Conservation (phyloP, 2,329 filamentous ascomycete genomes). For the Colletotrichum somersetense region DNA sequence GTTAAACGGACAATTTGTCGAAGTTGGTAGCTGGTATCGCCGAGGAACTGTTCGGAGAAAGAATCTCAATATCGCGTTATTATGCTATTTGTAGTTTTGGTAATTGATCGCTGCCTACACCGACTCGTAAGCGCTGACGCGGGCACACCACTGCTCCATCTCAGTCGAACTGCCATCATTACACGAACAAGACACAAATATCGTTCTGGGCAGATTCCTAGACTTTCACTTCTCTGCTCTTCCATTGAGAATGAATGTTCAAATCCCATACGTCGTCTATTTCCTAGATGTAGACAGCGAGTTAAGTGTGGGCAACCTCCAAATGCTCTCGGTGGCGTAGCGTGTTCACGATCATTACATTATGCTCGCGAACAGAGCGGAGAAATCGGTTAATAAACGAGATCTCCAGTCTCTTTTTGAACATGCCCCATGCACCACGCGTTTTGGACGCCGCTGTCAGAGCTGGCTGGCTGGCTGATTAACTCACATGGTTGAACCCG, state of each 20-base stretch:
- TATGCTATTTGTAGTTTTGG: neutral
- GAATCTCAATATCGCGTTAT: too few species aligned
- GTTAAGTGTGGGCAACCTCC: neutral
- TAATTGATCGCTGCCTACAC: neutral
- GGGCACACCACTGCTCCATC: neutral
- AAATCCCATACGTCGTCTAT: too few species aligned
- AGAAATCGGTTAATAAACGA: neutral
- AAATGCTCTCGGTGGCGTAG: neutral
- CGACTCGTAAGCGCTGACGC: slow-evolving; percentile 16
- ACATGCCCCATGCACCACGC: neutral
- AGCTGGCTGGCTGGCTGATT: neutral
- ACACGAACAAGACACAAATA: neutral
- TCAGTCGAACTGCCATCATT: neutral
- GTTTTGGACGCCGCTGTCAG: neutral
- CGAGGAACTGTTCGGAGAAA: neutral
- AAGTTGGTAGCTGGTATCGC: neutral
- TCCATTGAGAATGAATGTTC: neutral
- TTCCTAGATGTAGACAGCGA: neutral
- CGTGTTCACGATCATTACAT: too few species aligned
- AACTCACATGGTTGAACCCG: neutral
- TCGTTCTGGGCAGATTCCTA: neutral
- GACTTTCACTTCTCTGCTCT: neutral
- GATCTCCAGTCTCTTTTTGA: neutral
- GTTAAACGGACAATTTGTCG: too few species aligned
- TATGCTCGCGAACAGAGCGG: neutral